phyloP scores from a whole-genome alignment of 805 yeast genomes.

The Pichia thaimueangensis region DNA sequence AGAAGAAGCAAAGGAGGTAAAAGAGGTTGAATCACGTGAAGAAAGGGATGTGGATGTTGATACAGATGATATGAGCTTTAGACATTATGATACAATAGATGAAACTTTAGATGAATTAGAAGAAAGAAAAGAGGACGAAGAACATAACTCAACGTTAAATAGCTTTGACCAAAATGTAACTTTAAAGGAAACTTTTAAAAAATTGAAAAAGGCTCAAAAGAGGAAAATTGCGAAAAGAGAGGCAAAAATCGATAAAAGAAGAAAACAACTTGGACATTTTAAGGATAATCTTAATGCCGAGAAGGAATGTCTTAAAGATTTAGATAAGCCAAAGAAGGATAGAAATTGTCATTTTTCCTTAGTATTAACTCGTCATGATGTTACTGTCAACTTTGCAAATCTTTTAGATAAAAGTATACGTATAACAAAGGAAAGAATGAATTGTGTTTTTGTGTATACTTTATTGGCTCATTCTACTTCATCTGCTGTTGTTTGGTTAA shows the following conservation, averaged over 20 bases:
- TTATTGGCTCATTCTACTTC: slow-evolving; percentile 47
- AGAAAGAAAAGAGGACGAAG: too few species aligned
- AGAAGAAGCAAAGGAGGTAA: not conserved
- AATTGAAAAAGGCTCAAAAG: not conserved
- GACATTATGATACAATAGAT: not conserved
- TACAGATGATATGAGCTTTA: not conserved
- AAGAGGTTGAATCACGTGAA: not conserved
- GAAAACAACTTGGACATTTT: not conserved
- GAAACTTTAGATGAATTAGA: not conserved
- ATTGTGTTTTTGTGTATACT: slow-evolving; percentile 33
- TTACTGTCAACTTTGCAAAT: slow-evolving; percentile 50
- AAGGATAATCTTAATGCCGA: not conserved
- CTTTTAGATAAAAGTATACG: slow-evolving; percentile 65
- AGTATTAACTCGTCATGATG: slow-evolving; percentile 15
- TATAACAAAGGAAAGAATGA: slow-evolving; percentile 28
- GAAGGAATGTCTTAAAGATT: not conserved
- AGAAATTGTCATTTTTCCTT: slow-evolving; percentile 16
- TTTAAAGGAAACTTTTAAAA: not conserved
- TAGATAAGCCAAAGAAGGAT: not conserved
- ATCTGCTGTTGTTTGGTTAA: slow-evolving; percentile 58
- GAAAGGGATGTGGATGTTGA: not conserved
- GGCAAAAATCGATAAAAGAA: not conserved
- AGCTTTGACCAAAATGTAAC: not conserved
- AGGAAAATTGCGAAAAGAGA: not conserved
- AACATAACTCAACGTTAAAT: not conserved